These are phyloP conservation scores for Colletotrichum echinochloae DNA, from an alignment of 2,329 filamentous ascomycete species.

Conservation along the genomic window DNA sequence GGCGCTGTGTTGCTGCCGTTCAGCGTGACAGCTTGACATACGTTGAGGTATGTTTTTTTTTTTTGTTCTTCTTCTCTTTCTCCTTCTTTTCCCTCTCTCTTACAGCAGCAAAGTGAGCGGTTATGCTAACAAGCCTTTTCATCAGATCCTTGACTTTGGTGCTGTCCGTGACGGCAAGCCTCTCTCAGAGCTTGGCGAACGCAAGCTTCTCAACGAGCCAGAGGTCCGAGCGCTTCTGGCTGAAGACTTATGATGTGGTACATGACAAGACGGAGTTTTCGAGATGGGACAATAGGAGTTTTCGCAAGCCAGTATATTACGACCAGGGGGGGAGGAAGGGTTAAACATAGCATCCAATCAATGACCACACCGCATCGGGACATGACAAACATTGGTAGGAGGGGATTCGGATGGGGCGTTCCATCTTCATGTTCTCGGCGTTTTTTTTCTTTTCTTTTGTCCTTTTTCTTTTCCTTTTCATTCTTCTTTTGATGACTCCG, in stretches of 20 bases:
- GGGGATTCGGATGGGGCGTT: conserved; percentile 26
- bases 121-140: conserved; percentile 1
- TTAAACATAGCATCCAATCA: conserved; percentile 31
- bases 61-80: background rate
- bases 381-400: conserved; percentile 32
- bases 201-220: conserved; percentile 74
- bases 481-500: conserved; percentile 14
- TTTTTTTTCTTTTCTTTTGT: too few relatives aligned
- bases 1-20: conserved; percentile 94
- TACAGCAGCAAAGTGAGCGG: conserved; percentile 47
- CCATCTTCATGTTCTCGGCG: conserved; percentile 30
- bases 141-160: conserved; percentile 97
- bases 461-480: too few relatives aligned
- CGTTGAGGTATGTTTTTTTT: conserved; percentile 79
- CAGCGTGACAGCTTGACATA: conserved; percentile 94
- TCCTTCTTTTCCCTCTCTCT: background rate
- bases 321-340: conserved; percentile 8
- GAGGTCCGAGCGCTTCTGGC: conserved; percentile 65
- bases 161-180: conserved; percentile 89
- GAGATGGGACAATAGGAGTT: conserved; percentile 25
- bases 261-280: conserved; percentile 9
- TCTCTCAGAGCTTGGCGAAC: conserved; percentile 79
- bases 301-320: conserved; percentile 33
- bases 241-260: conserved; percentile 51
- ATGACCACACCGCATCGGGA: conserved; percentile 25